Percentiles rank a stretch among this genome's conserved stretches.
phyloP scores from a whole-genome alignment of 371 early-diverging fungal genomes.

The Sporodiniella umbellata region DNA sequence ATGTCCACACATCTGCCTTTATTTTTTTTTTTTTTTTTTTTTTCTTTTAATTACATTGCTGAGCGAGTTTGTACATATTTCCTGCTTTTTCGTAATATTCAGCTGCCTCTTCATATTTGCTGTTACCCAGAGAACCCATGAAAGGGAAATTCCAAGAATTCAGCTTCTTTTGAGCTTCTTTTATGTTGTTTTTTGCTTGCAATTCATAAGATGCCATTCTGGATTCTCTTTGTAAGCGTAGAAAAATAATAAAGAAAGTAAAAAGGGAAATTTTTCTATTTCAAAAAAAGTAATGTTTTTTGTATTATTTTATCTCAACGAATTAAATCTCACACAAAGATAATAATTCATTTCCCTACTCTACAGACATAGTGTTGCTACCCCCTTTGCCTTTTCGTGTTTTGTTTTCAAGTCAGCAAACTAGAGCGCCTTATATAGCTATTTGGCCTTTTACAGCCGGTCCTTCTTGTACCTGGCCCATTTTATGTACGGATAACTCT shows the following conservation, averaged over 20 bases:
- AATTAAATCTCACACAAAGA: too few relatives aligned
- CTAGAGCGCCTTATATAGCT: too few relatives aligned
- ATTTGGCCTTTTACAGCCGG: too few relatives aligned
- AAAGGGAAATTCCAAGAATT: constrained; percentile 59
- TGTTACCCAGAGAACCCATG: constrained; percentile 64
- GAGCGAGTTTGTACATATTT: constrained; percentile 87
- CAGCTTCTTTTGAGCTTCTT: constrained; percentile 75
- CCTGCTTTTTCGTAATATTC: constrained; percentile 90
- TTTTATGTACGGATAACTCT: too few relatives aligned
- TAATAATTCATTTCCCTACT: background rate
- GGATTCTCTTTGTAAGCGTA: background rate
- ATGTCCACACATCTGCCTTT: too few relatives aligned
- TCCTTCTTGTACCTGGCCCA: too few relatives aligned
- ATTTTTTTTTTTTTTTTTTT: background rate
- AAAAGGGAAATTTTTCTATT: background rate
- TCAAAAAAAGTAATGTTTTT: background rate
- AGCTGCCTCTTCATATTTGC: constrained; percentile 90
- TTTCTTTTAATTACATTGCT: constrained; percentile 68
- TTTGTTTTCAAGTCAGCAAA: too few relatives aligned
- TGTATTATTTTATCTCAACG: too few relatives aligned
- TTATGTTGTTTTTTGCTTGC: constrained; percentile 66
- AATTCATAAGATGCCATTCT: constrained; percentile 48
- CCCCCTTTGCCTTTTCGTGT: too few relatives aligned
- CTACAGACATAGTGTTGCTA: too few relatives aligned
- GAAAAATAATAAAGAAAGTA: background rate